Evolutionary conservation across 192 early-diverging fungal genomes (phyloP), one percentile per base, ranked within the genome.

Genomic region (Coemansia asiatica): DNA sequence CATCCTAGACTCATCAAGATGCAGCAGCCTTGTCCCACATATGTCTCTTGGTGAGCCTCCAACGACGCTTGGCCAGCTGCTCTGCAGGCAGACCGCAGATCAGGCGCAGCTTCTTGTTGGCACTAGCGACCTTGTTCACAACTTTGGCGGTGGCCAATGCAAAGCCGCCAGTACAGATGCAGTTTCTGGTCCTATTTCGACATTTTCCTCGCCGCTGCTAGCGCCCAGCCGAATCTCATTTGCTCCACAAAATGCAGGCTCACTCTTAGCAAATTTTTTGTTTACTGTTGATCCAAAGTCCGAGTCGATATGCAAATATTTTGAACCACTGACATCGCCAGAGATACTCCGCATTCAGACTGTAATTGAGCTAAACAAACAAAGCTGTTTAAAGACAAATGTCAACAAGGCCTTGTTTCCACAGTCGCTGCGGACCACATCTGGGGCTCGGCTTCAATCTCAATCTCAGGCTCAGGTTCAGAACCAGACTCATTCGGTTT

Each of bases 301-400:
- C 48, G 60, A 35, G 2, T 47, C 22, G 10, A 44, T 61, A 22
- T 59, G 67, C 18, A 59, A 57, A 18, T 50, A 56, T n/a, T 75
- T 81, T 38, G 61, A 72, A 44, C 44, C 25, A 18, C 56, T 75
- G 50, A 75, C 78, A 1, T 75, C 73, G 27, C 63, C 73, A 23
- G 78, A 81, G 31, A 71, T 81, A 12, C 55, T 81, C 25, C 78
- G 72, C n/a, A 33, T 63, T 28, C 35, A 31, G 38, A 49, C 63
- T 12, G 38, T 71, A 25, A 57, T 54, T n/a, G 47, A 47, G 44
- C 55, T 69, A 21, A 16, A 44, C 10, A 3, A 44, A 16, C 40
- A 5, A 2, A 13, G 40, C 15, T 44, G 8, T 44, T 8, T 12
- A 5, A 44, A 44, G 40, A 3, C 40, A 16, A 13, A 12, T 12